Percentiles rank a stretch among this genome's conserved stretches.
phyloP scores from a whole-genome alignment of 2,329 filamentous ascomycete species.

The Simplicillium sp. region DNA sequence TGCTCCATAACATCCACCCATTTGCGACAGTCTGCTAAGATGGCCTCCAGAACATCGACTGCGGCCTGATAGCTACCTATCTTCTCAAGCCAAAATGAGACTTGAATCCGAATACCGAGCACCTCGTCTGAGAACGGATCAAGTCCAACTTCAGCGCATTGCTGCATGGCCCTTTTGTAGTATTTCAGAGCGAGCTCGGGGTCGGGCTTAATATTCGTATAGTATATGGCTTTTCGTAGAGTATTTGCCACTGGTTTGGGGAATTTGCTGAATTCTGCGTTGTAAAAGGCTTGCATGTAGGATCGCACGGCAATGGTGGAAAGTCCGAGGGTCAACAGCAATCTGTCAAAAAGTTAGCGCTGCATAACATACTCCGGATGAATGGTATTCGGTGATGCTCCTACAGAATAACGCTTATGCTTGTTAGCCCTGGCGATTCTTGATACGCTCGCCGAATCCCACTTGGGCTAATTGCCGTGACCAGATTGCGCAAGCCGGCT shows the following conservation, averaged over 20 bases:
- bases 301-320: constrained; percentile 22
- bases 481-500: constrained; percentile 23
- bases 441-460: constrained; percentile 23
- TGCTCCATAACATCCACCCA: constrained; percentile 50
- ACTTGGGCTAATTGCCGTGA: constrained; percentile 22
- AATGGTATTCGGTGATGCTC: constrained; percentile 2
- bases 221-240: constrained; percentile 78
- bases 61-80: constrained; percentile 60
- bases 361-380: too few relatives aligned
- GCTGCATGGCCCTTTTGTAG: constrained; percentile 69
- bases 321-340: constrained; percentile 18
- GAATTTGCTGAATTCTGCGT: constrained; percentile 44
- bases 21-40: constrained; percentile 57
- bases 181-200: constrained; percentile 70
- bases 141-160: constrained; percentile 64
- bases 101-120: constrained; percentile 76
- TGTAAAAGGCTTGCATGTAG: constrained; percentile 48
- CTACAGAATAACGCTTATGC: constrained; percentile 21
- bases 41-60: constrained; percentile 68
- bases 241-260: constrained; percentile 67
- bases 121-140: constrained; percentile 89
- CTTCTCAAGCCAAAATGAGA: constrained; percentile 72
- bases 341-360: constrained; percentile 9
- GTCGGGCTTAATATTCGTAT: constrained; percentile 67
- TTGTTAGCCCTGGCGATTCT: constrained; percentile 20